A percentile compares a stretch with the other conserved stretches of the same genome.
phyloP scores from a whole-genome alignment of 139 green algal species.

The Tetraselmis chui region DNA sequence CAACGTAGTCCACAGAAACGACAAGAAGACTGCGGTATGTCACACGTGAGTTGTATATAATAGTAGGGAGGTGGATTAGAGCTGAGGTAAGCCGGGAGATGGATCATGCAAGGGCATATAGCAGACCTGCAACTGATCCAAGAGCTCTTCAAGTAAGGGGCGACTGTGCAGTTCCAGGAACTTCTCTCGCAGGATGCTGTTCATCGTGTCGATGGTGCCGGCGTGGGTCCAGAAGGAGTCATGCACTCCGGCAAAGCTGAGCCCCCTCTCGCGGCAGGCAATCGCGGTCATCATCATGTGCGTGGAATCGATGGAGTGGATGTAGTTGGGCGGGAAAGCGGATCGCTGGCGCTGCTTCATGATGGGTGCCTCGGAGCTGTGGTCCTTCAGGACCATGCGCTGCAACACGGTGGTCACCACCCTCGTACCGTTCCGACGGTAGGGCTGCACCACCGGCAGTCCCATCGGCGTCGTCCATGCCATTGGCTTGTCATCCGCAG shows the following conservation, averaged over 20 bases:
- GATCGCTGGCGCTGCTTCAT: conserved; percentile 61
- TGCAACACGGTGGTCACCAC: conserved; percentile 21
- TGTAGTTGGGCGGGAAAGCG: conserved; percentile 96
- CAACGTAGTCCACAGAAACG: not conserved
- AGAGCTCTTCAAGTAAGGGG: conserved; percentile 74
- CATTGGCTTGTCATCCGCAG: conserved; percentile 45
- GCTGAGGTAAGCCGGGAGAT: too few relatives aligned
- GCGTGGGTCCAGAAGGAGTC: conserved; percentile 99
- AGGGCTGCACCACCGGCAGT: conserved; percentile 89
- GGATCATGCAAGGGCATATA: too few relatives aligned
- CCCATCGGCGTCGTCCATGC: conserved; percentile 83
- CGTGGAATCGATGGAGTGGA: conserved; percentile 88
- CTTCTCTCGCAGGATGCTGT: conserved; percentile 66
- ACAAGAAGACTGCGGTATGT: not conserved
- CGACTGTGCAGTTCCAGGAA: conserved; percentile 82
- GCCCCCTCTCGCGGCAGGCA: conserved; percentile 43
- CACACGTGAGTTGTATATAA: too few relatives aligned
- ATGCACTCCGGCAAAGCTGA: conserved; percentile 90
- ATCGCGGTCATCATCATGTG: conserved; percentile 98
- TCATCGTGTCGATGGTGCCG: conserved; percentile 65
- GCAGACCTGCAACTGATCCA: conserved; percentile 36
- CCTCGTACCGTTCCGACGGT: conserved; percentile 40
- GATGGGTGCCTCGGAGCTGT: conserved; percentile 33
- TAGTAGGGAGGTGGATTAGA: too few relatives aligned
- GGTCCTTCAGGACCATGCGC: conserved; percentile 33